Evolutionary conservation across 1,284 basidiomycete genomes (phyloP).

Genomic region (Rhodotorula sp.): DNA sequence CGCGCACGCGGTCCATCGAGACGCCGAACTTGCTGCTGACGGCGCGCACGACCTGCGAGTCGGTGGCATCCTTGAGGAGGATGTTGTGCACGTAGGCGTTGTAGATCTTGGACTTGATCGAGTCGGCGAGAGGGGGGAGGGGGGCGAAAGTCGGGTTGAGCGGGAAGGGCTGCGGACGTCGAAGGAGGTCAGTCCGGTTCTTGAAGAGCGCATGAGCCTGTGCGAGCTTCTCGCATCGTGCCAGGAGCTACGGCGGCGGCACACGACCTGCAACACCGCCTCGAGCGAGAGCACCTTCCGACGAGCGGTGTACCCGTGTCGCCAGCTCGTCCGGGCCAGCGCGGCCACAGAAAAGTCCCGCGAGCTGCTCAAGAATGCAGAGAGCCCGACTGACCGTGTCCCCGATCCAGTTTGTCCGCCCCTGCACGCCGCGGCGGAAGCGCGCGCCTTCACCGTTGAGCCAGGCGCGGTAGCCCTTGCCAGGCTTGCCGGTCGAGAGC

Average conservation of each 20-base stretch:
- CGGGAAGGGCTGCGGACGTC: conserved; percentile 64
- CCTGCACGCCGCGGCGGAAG: conserved; percentile 26
- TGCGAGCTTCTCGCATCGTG: not conserved
- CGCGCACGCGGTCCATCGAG: conserved; percentile 72
- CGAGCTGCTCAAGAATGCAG: not conserved
- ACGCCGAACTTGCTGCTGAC: conserved; percentile 65
- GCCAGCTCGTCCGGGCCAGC: not conserved
- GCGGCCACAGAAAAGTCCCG: not conserved
- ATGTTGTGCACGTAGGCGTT: conserved; percentile 63
- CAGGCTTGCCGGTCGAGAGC: not conserved
- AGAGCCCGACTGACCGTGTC: conserved; percentile 28
- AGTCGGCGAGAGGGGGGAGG: conserved; percentile 69
- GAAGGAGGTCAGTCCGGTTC: not conserved
- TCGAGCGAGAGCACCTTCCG: not conserved
- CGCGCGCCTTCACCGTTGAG: conserved; percentile 30
- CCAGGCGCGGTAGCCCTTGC: conserved; percentile 33
- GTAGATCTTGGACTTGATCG: conserved; percentile 53
- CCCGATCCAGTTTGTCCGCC: conserved; percentile 40
- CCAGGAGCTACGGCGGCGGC: not conserved
- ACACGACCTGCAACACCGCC: not conserved
- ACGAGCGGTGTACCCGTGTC: no score
- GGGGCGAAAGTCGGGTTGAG: conserved; percentile 77
- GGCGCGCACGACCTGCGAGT: conserved; percentile 61
- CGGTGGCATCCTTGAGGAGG: conserved; percentile 47
- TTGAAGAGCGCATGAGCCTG: not conserved